Conservation (phyloP, 768 basidiomycete genomes). For the Infundibulicybe gibba region DNA sequence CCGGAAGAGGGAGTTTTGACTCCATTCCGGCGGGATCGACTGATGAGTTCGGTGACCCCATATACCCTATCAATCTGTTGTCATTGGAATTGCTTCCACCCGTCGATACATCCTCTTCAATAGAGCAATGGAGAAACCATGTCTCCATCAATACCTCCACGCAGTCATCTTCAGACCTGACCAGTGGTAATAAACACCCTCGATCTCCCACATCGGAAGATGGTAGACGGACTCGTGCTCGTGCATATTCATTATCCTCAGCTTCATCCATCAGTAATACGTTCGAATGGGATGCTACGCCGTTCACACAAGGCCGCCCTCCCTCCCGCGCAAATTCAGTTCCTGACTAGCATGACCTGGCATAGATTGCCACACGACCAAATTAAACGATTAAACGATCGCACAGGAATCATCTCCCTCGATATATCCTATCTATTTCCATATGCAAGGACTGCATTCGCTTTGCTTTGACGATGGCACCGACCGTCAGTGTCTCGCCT, state of each 20-base stretch:
- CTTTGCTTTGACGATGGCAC: no score
- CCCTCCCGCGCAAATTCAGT: background rate
- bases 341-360: no score
- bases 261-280: background rate
- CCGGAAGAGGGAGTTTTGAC: conserved; percentile 49
- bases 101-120: conserved; percentile 19
- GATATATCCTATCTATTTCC: no score
- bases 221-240: conserved; percentile 11
- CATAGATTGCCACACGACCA: no score
- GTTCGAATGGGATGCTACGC: background rate
- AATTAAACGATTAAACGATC: no score
- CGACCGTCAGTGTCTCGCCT: no score
- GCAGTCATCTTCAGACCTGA: conserved; percentile 1
- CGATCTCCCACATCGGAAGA: conserved; percentile 31
- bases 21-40: conserved; percentile 32
- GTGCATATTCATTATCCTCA: conserved; percentile 8
- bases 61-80: conserved; percentile 27
- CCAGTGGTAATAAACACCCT: conserved; percentile 24
- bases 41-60: conserved; percentile 29
- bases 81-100: conserved; percentile 26
- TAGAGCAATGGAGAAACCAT: conserved; percentile 42
- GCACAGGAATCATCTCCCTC: no score
- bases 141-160: conserved; percentile 22
- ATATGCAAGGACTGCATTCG: no score
- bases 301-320: background rate